These are phyloP conservation scores for Meredithiella fracta DNA, from an alignment of 2,329 filamentous ascomycete genomes.

Conservation along the genomic window DNA sequence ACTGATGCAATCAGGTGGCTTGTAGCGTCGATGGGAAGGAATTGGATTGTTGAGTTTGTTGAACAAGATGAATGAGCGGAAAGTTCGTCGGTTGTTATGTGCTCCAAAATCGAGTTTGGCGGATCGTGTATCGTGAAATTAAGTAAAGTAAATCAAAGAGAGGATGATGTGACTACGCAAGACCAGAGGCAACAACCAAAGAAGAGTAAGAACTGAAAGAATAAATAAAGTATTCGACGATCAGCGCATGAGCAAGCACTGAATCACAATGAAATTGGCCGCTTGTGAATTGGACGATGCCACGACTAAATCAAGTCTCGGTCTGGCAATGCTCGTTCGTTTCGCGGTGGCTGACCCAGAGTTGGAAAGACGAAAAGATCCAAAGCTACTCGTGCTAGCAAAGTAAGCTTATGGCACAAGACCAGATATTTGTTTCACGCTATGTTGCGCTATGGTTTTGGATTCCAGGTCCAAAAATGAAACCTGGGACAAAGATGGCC, in stretches of 20 bases:
- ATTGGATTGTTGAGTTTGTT: not conserved
- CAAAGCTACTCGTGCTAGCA: not conserved
- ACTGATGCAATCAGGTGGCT: too few species aligned
- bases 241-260: not conserved
- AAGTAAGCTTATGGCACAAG: not conserved
- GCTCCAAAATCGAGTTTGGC: not conserved
- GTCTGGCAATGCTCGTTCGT: not conserved
- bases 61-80: not conserved
- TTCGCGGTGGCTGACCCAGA: not conserved
- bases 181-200: not conserved
- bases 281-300: not conserved
- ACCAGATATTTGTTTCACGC: not conserved
- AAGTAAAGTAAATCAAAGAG: not conserved
- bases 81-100: not conserved
- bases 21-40: not conserved
- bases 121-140: not conserved
- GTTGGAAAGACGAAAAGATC: not conserved
- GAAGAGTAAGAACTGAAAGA: not conserved
- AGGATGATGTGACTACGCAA: not conserved
- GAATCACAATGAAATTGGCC: not conserved
- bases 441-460: slow-evolving; percentile 2
- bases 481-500: slow-evolving; percentile 1
- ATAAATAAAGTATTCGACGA: not conserved
- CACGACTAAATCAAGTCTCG: not conserved
- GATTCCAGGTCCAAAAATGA: not conserved